Conservation (phyloP, 495 filamentous ascomycete genomes). For the Rhypophila decipiens region DNA sequence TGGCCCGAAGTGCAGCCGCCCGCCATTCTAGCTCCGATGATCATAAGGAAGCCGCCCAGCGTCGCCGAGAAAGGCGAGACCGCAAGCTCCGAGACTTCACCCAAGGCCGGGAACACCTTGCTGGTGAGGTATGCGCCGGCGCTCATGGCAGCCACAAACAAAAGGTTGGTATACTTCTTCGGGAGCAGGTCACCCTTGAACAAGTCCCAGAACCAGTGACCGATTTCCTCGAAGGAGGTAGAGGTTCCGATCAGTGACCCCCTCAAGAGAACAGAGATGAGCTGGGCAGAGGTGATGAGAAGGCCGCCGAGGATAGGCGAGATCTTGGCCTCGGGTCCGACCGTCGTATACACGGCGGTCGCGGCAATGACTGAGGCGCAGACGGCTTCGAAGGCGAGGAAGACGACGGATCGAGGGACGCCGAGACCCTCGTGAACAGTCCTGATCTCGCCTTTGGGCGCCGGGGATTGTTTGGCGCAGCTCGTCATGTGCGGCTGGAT, state of each 20-base stretch:
- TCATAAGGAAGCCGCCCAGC: slow-evolving; percentile 44
- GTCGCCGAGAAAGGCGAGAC: slow-evolving; percentile 28
- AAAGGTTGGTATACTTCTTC: slow-evolving; percentile 26
- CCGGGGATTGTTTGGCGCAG: background rate
- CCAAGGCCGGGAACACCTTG: slow-evolving; percentile 19
- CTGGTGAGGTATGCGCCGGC: slow-evolving; percentile 32
- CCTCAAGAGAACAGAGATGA: slow-evolving; percentile 35
- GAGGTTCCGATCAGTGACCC: slow-evolving; percentile 45
- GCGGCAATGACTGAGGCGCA: slow-evolving; percentile 22
- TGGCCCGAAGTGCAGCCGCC: slow-evolving; percentile 57
- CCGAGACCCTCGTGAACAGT: slow-evolving; percentile 32
- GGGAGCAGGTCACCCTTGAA: slow-evolving; percentile 14
- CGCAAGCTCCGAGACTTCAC: slow-evolving; percentile 10
- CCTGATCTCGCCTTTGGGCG: slow-evolving; percentile 6
- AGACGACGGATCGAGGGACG: slow-evolving; percentile 9
- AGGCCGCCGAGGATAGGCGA: slow-evolving; percentile 39
- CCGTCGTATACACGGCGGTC: slow-evolving; percentile 17
- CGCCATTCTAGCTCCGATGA: slow-evolving; percentile 46
- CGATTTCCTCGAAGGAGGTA: slow-evolving; percentile 45
- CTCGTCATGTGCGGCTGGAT: slow-evolving; percentile 16
- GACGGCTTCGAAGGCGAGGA: slow-evolving; percentile 26
- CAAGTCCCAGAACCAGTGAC: slow-evolving; percentile 37
- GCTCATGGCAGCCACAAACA: slow-evolving; percentile 40
- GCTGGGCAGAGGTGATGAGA: slow-evolving; percentile 43
- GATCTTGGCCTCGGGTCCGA: slow-evolving; percentile 26